These are phyloP conservation scores for Hyparrhenia diplandra DNA, from an alignment of 176 grass and related monocot species.

Conservation along the genomic window DNA sequence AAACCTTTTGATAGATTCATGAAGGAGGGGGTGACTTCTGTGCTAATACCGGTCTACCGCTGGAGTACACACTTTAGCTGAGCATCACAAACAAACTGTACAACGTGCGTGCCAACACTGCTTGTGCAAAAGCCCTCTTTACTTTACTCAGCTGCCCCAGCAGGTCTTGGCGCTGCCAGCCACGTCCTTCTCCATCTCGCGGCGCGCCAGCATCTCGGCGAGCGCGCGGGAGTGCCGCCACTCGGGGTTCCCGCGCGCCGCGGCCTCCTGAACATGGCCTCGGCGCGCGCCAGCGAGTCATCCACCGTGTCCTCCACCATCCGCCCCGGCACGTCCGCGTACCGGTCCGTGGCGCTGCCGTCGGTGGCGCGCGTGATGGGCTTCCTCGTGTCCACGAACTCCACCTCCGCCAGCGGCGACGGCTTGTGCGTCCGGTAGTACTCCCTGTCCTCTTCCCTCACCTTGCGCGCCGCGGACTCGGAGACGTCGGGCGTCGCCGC, in stretches of 20 bases:
- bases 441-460: slow-evolving; percentile 41
- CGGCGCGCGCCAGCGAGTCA: slow-evolving; percentile 51
- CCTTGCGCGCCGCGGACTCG: slow-evolving; percentile 7
- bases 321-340: neutral
- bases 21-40: too few species aligned
- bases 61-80: too few species aligned
- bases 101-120: neutral
- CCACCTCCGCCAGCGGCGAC: slow-evolving; percentile 64
- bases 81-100: neutral
- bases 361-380: slow-evolving; percentile 44
- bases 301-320: slow-evolving; percentile 61
- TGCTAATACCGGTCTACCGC: too few species aligned
- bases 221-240: slow-evolving; percentile 78
- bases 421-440: slow-evolving; percentile 83
- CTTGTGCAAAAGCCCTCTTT: neutral
- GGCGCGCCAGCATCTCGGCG: slow-evolving; percentile 44
- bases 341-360: slow-evolving; percentile 8
- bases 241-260: slow-evolving; percentile 38
- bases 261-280: slow-evolving; percentile 59
- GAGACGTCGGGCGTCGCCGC: slow-evolving; percentile 28
- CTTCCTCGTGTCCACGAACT: slow-evolving; percentile 76
- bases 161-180: neutral
- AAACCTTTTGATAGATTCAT: too few species aligned
- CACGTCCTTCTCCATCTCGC: neutral
- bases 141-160: slow-evolving; percentile 6